Base-by-base conservation (phyloP, 2,329 filamentous ascomycete species). In the Fusarium lateritium region DNA sequence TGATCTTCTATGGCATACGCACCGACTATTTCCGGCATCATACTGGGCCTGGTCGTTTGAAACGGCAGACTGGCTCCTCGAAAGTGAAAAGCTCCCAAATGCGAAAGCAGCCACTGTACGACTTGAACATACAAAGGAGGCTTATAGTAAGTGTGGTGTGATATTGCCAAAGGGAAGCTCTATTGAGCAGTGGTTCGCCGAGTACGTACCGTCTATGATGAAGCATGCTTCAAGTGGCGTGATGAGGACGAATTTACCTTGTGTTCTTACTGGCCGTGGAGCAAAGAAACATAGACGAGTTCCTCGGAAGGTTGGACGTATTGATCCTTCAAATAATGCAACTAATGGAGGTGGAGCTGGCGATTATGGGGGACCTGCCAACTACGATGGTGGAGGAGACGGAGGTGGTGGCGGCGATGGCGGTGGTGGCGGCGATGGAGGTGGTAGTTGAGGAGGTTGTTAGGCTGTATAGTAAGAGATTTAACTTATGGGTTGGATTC, bases 1-100 rank as follows among this genome's bases (percentile, higher is more conserved):
- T 3, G 39, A 61, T 4, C n/a, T 61, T 3, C 9, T 61, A 15
- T 61, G 58, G 58, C 55, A 61, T 0, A 61, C 58, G 2, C 58
- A 61, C 5, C 24, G 44, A 5, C 21, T 61, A 1, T 61, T 44
- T 9, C 44, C 58, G 1, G 58, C 31, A 1, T 40, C 19, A 0
- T 61, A 61, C 21, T 61, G 58, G 58, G 3, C 11, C 24, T 61
- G 28, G 26, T 26, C 55, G 5, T 7, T 17, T 9, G 39, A 61
- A 21, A 42, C 52, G 3, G 55, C 58, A 5, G 21, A 22, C 7
- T 61, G 55, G 55, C 6, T 61, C 2, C 21, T 60, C 1, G 51
- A 47, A 4, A 13, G 31, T 17, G 21, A 50, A 60, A 9, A 6
- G 6, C 5, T 26, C n/a, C 7, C n/a, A 3, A 40, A 36, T 34